Evolutionary conservation across 306 rosid genomes (phyloP).

Genomic region (Sindora glabra): DNA sequence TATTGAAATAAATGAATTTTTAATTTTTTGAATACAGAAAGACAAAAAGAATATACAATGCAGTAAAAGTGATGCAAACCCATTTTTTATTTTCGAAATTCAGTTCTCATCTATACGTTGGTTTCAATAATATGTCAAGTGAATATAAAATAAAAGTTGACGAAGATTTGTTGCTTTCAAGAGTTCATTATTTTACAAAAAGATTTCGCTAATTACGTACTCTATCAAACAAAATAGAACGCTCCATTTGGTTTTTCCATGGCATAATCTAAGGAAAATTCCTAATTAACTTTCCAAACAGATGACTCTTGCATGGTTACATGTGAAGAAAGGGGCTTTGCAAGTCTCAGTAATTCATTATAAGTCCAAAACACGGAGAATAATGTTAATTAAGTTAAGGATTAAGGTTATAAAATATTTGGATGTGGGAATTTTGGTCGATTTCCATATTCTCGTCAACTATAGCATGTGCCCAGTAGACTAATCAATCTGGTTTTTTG

Average conservation of each 20-base stretch:
- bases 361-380: neutral
- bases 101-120: too few species aligned
- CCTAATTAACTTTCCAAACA: neutral
- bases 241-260: slow-evolving; percentile 4
- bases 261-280: neutral
- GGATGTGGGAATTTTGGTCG: slow-evolving; percentile 57
- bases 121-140: too few species aligned
- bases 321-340: slow-evolving; percentile 35
- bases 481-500: slow-evolving; percentile 12
- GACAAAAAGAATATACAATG: too few species aligned
- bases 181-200: neutral
- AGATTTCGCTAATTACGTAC: neutral
- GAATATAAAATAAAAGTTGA: too few species aligned
- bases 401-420: slow-evolving; percentile 25
- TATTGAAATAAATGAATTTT: too few species aligned
- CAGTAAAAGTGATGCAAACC: too few species aligned
- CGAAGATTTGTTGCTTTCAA: too few species aligned
- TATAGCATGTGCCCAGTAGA: slow-evolving; percentile 29
- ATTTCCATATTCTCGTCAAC: slow-evolving; percentile 45
- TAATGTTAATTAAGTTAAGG: neutral
- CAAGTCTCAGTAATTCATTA: slow-evolving; percentile 1
- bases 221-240: neutral
- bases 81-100: too few species aligned
- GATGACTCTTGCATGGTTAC: slow-evolving; percentile 43
- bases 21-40: too few species aligned